Conservation (phyloP, 2,329 filamentous ascomycete genomes). For the Biscogniauxia marginata region DNA sequence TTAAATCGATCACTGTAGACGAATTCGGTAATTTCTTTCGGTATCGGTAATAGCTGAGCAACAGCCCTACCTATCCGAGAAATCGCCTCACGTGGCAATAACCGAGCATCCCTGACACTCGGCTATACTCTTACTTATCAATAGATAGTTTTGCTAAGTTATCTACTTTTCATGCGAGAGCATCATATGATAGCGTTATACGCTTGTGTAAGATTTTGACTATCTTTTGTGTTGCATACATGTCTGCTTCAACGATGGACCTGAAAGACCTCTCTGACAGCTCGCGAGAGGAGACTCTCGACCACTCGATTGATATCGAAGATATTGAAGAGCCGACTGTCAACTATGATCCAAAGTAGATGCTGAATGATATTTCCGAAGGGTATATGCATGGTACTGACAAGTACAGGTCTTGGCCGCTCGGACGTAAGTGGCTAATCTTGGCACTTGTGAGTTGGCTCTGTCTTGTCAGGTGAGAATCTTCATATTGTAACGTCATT, state of each 20-base stretch:
- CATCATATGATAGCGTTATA: background rate
- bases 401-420: conserved; percentile 10
- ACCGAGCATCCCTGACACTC: conserved; percentile 7
- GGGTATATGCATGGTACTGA: conserved; percentile 7
- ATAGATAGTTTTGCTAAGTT: background rate
- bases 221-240: background rate
- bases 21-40: too few relatives aligned
- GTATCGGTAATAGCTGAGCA: conserved; percentile 10
- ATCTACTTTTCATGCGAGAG: background rate
- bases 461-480: conserved; percentile 13
- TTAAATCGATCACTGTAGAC: too few relatives aligned
- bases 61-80: conserved; percentile 1
- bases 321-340: background rate
- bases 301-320: background rate
- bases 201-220: background rate
- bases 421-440: conserved; percentile 10
- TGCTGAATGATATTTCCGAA: background rate
- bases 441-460: conserved; percentile 10
- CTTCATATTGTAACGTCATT: conserved; percentile 2
- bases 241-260: background rate
- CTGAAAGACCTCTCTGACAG: background rate
- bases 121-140: background rate
- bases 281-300: background rate
- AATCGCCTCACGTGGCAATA: conserved; percentile 2
- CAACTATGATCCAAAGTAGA: conserved; percentile 1